Base-by-base conservation (phyloP, 768 basidiomycete species). In the Myochromella boudieri region DNA sequence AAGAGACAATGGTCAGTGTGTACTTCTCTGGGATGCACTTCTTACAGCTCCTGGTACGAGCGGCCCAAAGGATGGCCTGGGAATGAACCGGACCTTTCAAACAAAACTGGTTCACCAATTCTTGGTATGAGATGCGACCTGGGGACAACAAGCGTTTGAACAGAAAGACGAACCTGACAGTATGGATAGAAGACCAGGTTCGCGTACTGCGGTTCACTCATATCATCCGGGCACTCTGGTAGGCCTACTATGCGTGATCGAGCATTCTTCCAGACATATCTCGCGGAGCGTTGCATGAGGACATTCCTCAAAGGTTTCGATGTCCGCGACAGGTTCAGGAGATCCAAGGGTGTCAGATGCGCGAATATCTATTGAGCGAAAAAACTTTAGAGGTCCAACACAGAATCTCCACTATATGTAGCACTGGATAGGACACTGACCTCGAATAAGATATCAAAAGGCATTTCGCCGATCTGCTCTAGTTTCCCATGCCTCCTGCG, bases 371-470 rank as follows among this genome's bases (percentile, higher is more conserved):
- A 24, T n/a, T 27, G 4, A 31, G 27, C 3, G 27, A 14, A 3
- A 12, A 38, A 17, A 31, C 20, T 22, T 2, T n/a, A n/a, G n/a
- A 26, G 14, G 9, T 18, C 2, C 26, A 38, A 22, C 10, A 17
- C n/a, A n/a, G n/a, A n/a, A n/a, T n/a, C 21, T 17, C 25, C 14
- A 2, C 4, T 21, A 12, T 10, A 3, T 11, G 20, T 2, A 38
- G 11, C 21, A 12, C 25, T 38, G 21, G 2, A 37, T 3, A 4
- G 11, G 15, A 11, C 7, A 25, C 3, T 10, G 15, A 64, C 64
- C 53, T 66, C 64, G 38, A 56, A 58, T 17, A 66, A 27, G 8
- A 64, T 37, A 31, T 66, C 65, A 24, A 62, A 44, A 29, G 63
- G 61, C 54, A 64, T 59, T 21, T 51, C 57, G 20, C 56, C 37